Conservation (phyloP, 2,329 filamentous ascomycete genomes). For the Colletotrichum paranaense region DNA sequence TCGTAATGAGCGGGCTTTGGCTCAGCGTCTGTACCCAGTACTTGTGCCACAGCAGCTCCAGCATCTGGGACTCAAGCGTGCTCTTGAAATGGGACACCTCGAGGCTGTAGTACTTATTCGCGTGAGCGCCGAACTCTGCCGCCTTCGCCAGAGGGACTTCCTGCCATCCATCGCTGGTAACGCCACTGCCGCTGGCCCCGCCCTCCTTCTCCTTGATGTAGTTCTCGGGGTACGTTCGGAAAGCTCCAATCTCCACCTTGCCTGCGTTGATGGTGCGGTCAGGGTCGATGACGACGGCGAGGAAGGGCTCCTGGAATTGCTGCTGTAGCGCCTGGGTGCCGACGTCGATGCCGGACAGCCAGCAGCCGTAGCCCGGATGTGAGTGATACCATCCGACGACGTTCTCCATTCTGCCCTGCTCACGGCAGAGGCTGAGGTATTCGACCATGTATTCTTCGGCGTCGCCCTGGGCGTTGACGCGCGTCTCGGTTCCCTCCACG, state of each 20-base stretch:
- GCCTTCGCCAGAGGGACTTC: constrained; percentile 93
- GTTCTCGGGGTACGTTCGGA: constrained; percentile 86
- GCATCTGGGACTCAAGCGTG: constrained; percentile 84
- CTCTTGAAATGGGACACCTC: constrained; percentile 96
- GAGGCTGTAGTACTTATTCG: constrained; percentile 89
- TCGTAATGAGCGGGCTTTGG: constrained; percentile 89
- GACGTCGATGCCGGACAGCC: constrained; percentile 97
- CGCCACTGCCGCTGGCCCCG: constrained; percentile 44
- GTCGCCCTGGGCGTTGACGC: constrained; percentile 95
- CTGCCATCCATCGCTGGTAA: constrained; percentile 69
- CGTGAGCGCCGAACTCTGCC: constrained; percentile 94
- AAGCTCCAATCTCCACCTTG: constrained; percentile 97
- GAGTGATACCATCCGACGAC: constrained; percentile 98
- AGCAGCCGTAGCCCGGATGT: constrained; percentile 97
- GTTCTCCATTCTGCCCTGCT: constrained; percentile 86
- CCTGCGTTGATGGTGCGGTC: constrained; percentile 94
- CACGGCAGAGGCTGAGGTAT: constrained; percentile 81
- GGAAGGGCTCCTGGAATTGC: constrained; percentile 86
- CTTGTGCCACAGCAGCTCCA: constrained; percentile 96
- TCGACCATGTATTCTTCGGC: constrained; percentile 97
- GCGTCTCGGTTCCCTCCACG: constrained; percentile 97
- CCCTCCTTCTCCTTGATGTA: constrained; percentile 64
- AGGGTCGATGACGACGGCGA: constrained; percentile 93
- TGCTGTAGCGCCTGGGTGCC: constrained; percentile 89
- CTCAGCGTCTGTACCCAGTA: constrained; percentile 98